Conservation (phyloP, 257 asterid genomes). For the Lithospermum erythrorhizon region DNA sequence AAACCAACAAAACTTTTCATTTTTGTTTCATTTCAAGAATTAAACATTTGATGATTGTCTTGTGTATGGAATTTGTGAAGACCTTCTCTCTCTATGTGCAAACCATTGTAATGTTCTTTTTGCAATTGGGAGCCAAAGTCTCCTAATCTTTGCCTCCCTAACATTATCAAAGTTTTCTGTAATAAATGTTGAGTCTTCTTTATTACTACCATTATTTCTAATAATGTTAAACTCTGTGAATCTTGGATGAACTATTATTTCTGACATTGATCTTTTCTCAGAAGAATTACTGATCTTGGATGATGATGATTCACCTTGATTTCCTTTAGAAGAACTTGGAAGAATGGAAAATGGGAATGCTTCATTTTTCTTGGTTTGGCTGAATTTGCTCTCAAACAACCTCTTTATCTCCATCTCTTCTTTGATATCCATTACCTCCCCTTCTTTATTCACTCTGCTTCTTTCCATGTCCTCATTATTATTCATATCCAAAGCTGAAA, state of each 20-base stretch:
- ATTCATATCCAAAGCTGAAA: slow-evolving; percentile 14
- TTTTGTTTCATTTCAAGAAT: neutral
- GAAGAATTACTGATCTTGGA: slow-evolving; percentile 10
- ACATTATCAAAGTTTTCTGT: slow-evolving; percentile 12
- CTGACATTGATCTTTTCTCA: slow-evolving; percentile 56
- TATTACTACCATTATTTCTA: slow-evolving; percentile 6
- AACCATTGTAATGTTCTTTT: slow-evolving; percentile 72
- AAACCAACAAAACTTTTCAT: no score
- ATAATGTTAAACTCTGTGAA: slow-evolving; percentile 10
- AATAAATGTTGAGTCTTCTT: neutral
- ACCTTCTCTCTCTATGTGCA: slow-evolving; percentile 47
- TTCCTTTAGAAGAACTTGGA: slow-evolving; percentile 4
- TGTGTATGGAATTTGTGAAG: slow-evolving; percentile 17
- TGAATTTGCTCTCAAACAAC: slow-evolving; percentile 4
- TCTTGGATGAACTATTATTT: slow-evolving; percentile 56
- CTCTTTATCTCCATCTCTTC: slow-evolving; percentile 20
- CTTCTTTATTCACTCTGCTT: slow-evolving; percentile 5
- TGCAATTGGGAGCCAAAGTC: slow-evolving; percentile 77
- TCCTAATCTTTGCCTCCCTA: slow-evolving; percentile 42
- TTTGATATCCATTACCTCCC: slow-evolving; percentile 26
- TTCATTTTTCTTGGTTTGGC: slow-evolving; percentile 17
- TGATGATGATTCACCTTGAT: slow-evolving; percentile 1
- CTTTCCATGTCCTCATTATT: slow-evolving; percentile 1
- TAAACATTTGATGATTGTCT: slow-evolving; percentile 15
- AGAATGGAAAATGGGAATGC: slow-evolving; percentile 1